Evolutionary conservation across 306 rosid species (phyloP), one percentile per base, ranked within the genome.

Genomic region (Gastrolobium bilobum): DNA sequence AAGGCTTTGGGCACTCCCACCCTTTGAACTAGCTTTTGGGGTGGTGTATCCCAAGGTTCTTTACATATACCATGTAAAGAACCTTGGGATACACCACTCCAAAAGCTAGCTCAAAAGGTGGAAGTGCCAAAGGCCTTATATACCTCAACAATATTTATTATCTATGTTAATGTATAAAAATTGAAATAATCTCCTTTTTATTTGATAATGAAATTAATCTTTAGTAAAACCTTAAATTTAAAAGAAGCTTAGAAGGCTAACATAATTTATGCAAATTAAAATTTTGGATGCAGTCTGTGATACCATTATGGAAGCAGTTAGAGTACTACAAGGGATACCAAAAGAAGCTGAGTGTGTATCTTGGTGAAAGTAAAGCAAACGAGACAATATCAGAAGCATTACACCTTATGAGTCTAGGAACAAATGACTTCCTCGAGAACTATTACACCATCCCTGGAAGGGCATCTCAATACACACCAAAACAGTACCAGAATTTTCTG

Each of bases 341-440:
- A 75, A 76, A 81, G 78, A 91, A 81, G 39, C 81, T 94, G 7
- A 89, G 68, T 62, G 74, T 77, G 33, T 87, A 87, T 44, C 85
- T 73, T 15, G 97, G 99, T 38, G 87, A 89, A 79, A 26, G 26
- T 2, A 31, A 30, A 29, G 97, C 95, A 33, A 81, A 76, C 1
- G 67, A 88, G 54, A 84, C 29, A 39, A 87, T 92, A 63, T 31
- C 77, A 0, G 90, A 91, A 59, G 89, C 97, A 43, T 8, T 94
- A 54, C 40, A 94, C 86, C 8, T 92, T 10, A 89, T 39, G 71
- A 91, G 99, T 82, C 13, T 92, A 7, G 99, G 99, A 85, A 94
- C 97, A 72, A 94, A 94, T 3, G 99, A 92, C 68, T 94, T 94
- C 81, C 81, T 94, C 0, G 99, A 94, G 83, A 94, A 94, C 81